Evolutionary conservation across 164 flowering plant species (phyloP).

Genomic region (Annona cherimola): DNA sequence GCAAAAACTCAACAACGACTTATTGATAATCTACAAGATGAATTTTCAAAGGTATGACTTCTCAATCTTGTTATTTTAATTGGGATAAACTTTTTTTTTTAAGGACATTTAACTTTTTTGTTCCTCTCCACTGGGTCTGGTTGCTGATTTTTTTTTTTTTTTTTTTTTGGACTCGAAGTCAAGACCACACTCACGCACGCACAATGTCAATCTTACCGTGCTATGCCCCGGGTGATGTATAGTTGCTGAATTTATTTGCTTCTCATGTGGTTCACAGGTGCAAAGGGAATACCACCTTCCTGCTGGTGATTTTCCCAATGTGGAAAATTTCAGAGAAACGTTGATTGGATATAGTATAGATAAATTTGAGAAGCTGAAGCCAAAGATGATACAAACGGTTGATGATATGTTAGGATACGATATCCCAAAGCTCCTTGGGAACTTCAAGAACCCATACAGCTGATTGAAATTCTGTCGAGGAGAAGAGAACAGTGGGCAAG

Average conservation of each 20-base stretch:
- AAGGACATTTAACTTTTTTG: too few relatives aligned
- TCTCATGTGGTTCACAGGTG: slow-evolving; percentile 43
- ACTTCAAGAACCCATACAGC: slow-evolving; percentile 39
- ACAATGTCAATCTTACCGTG: too few relatives aligned
- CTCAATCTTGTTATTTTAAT: neutral
- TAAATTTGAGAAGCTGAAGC: slow-evolving; percentile 85
- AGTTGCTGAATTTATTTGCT: neutral
- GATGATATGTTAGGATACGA: slow-evolving; percentile 97
- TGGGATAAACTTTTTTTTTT: too few relatives aligned
- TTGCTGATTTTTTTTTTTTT: too few relatives aligned
- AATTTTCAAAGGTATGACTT: slow-evolving; percentile 64
- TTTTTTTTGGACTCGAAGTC: too few relatives aligned
- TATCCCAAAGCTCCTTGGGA: slow-evolving; percentile 80
- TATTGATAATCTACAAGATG: slow-evolving; percentile 73
- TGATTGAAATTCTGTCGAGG: neutral
- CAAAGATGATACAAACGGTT: slow-evolving; percentile 81
- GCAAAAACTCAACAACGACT: slow-evolving; percentile 82
- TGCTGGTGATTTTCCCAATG: slow-evolving; percentile 86
- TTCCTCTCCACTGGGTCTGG: too few relatives aligned
- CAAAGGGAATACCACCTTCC: slow-evolving; percentile 59
- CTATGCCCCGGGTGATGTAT: neutral
- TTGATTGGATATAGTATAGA: slow-evolving; percentile 74
- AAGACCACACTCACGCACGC: too few relatives aligned
- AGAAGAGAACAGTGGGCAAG: neutral
- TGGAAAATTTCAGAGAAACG: slow-evolving; percentile 71